A percentile compares a stretch with the other conserved stretches of the same genome.
Evolutionary conservation across 768 basidiomycete genomes (phyloP).

Genomic region (Collybiopsis confluens): DNA sequence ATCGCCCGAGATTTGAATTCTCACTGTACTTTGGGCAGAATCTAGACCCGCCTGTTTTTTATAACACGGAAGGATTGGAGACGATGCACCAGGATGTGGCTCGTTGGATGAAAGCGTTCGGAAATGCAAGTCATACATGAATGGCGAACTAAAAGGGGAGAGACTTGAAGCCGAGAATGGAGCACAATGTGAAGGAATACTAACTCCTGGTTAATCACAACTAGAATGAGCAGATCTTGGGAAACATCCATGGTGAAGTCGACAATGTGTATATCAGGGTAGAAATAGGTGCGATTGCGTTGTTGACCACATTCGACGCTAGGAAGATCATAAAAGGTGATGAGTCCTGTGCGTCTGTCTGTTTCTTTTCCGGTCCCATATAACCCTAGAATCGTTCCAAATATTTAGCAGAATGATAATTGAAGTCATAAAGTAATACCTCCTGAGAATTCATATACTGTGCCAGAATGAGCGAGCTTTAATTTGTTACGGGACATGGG

Average conservation of each 20-base stretch:
- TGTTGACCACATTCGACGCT: conserved; percentile 22
- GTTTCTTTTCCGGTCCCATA: conserved; percentile 49
- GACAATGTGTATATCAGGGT: conserved; percentile 38
- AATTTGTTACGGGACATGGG: conserved; percentile 35
- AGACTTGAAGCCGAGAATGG: conserved; percentile 4
- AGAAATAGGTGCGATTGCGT: conserved; percentile 40
- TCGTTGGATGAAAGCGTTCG: conserved; percentile 48
- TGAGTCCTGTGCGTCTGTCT: conserved; percentile 19
- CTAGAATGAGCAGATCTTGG: conserved; percentile 50
- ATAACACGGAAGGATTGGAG: conserved; percentile 35
- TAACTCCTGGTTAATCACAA: conserved; percentile 39
- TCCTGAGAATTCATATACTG: conserved; percentile 48
- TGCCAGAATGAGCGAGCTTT: conserved; percentile 38
- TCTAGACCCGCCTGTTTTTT: conserved; percentile 22
- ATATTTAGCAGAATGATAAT: background rate
- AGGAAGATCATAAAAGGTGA: conserved; percentile 46
- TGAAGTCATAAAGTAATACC: background rate
- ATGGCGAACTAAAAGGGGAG: conserved; percentile 27
- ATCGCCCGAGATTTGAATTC: conserved; percentile 42
- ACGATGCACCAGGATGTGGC: conserved; percentile 41
- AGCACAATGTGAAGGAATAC: background rate
- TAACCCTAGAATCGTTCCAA: conserved; percentile 22
- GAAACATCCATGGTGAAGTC: conserved; percentile 58
- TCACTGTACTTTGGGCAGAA: conserved; percentile 35
- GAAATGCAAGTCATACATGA: conserved; percentile 46